phyloP scores from a whole-genome alignment of 2,329 filamentous ascomycete species.

The Hortaea werneckii region DNA sequence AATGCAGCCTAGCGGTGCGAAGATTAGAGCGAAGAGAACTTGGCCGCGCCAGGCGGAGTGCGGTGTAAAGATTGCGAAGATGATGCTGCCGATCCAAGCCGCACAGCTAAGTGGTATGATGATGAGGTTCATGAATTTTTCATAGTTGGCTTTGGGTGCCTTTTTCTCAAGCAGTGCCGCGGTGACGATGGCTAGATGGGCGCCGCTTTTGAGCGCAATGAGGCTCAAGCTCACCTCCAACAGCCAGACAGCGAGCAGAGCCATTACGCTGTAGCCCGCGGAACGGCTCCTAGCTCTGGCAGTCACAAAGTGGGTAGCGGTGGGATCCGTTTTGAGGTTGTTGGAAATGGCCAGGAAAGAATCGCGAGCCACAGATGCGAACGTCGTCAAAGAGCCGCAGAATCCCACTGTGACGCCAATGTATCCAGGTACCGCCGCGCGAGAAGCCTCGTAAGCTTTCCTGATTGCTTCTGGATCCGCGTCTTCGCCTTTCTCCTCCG shows the following conservation, averaged over 20 bases:
- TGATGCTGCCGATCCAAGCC: slow-evolving; percentile 63
- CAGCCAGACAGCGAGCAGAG: slow-evolving; percentile 60
- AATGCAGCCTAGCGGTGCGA: slow-evolving; percentile 68
- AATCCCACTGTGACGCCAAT: slow-evolving; percentile 75
- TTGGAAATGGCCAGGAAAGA: slow-evolving; percentile 69
- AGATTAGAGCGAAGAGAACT: slow-evolving; percentile 63
- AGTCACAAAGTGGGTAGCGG: slow-evolving; percentile 15
- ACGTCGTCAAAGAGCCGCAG: slow-evolving; percentile 77
- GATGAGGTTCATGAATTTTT: slow-evolving; percentile 51
- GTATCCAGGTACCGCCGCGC: slow-evolving; percentile 76
- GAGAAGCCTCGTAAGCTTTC: slow-evolving; percentile 23
- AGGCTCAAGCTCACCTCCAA: slow-evolving; percentile 59
- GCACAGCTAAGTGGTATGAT: slow-evolving; percentile 57
- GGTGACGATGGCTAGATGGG: slow-evolving; percentile 57
- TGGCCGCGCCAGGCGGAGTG: slow-evolving; percentile 59
- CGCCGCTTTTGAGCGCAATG: slow-evolving; percentile 59
- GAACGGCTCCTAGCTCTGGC: slow-evolving; percentile 40
- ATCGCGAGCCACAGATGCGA: slow-evolving; percentile 75
- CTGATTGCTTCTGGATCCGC: slow-evolving; percentile 28
- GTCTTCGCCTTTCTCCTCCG: slow-evolving; percentile 10
- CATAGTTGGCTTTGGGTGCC: slow-evolving; percentile 45
- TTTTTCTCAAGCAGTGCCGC: slow-evolving; percentile 46
- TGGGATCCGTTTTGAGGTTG: slow-evolving; percentile 42
- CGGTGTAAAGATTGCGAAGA: slow-evolving; percentile 60
- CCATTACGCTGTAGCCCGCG: slow-evolving; percentile 70